Base-by-base conservation (phyloP, 2,329 filamentous ascomycete genomes). In the Harringtonia aguacate region DNA sequence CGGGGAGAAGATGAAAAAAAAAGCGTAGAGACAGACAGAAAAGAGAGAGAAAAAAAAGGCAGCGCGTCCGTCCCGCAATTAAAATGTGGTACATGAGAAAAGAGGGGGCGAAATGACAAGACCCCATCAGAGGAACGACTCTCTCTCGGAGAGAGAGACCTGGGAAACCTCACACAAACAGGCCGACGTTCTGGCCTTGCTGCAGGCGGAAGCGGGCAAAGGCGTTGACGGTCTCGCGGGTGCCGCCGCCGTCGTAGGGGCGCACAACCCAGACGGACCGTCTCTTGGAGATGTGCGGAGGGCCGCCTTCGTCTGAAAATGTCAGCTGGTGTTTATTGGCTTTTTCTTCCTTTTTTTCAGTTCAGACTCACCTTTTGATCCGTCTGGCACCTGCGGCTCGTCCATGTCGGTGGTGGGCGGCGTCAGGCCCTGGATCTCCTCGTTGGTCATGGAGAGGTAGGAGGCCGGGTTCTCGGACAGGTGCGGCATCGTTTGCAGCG, bases 261-360 rank as follows among this genome's bases (percentile, higher is more conserved):
- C 56, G 51, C 17, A 60, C 58, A 8, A 60, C 40, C 58, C 58
- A 60, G 36, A 60, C 52, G 0, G 53, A 51, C 15, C 58, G 49
- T 15, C 45, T 46, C 40, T 56, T 56, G 3, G 18, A 27, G 3
- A 44, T 38, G 15, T 21, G 43, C 9, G 29, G 41, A 3, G 21
- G 37, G 14, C 18, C 29, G 29, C 24, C 41, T 22, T 47, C 49
- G 15, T 42, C 46, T 48, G 22, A 4, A 4, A 8, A 18, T 35
- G 28, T 29, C 28, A 29, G 28, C 28, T 29, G 36, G 14, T 10
- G 36, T n/a, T 24, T 21, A 24, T 12, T 22, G 9, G 15, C 14
- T 39, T 28, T 5, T 33, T 37, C 14, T n/a, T 12, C 21, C n/a
- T n/a, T n/a, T n/a, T n/a, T n/a, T n/a, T n/a, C n/a, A n/a, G n/a